These are phyloP conservation scores for Venturiaceae sp. DNA, from an alignment of 2,329 filamentous ascomycete species.

Conservation along the genomic window DNA sequence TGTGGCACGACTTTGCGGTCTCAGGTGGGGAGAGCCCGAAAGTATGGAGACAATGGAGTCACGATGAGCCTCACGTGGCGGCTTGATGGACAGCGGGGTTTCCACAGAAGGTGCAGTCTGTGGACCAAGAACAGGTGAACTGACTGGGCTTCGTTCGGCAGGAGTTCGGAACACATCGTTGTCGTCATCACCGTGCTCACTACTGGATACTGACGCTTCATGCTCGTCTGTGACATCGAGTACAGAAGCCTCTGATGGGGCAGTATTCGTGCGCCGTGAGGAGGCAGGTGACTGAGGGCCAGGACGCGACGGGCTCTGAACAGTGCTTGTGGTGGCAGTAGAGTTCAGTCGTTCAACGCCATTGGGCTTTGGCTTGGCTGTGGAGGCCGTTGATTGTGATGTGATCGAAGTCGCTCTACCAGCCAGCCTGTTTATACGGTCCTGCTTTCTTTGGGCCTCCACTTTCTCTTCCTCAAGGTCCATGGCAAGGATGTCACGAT, in stretches of 20 bases:
- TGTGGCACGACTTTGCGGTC: constrained; percentile 13
- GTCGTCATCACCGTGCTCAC: neutral
- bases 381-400: constrained; percentile 3
- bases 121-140: neutral
- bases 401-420: neutral
- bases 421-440: neutral
- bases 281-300: neutral
- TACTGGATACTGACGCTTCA: neutral
- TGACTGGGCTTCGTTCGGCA: constrained; percentile 4
- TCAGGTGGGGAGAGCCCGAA: constrained; percentile 16
- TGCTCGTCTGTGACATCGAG: neutral
- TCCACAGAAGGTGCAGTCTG: neutral
- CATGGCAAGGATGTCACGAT: constrained; percentile 75
- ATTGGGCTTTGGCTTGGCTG: constrained; percentile 3
- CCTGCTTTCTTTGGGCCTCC: constrained; percentile 2
- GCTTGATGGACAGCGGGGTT: neutral
- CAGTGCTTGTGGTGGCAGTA: neutral
- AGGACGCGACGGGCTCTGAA: neutral
- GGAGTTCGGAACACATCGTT: constrained; percentile 9
- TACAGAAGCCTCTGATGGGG: neutral
- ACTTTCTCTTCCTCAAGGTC: constrained; percentile 71
- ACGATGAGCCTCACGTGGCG: neutral
- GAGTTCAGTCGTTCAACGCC: constrained; percentile 5
- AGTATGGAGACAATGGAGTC: neutral
- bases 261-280: neutral